Base-by-base conservation (phyloP, 345 rosid species). In the Gossypium longicalyx region DNA sequence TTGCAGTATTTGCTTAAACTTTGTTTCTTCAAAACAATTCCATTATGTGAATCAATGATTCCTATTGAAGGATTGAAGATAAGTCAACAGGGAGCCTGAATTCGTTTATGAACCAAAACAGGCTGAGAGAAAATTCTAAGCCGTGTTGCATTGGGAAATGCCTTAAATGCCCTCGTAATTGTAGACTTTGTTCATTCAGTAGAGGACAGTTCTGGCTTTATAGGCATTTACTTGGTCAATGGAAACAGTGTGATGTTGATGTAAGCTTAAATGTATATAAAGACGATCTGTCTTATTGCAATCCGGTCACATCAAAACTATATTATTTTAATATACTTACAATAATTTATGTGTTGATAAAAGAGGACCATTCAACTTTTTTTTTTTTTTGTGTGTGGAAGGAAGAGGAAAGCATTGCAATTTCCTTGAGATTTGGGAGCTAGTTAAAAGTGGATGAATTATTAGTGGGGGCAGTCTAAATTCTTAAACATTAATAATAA, bases 71-170 rank as follows among this genome's bases (percentile, higher is more conserved):
- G 38, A 53, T 68, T 15, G 43, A 25, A 16, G 57, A 68, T 48
- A 48, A 49, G 58, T 48, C 44, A 48, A 23, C 13, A 23, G 3
- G 12, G 71, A 47, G 13, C 19, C 52, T 47, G 56, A 34, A 10
- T 47, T 67, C 13, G 47, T 9, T 44, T 15, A 9, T 68, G 57
- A 68, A 68, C 72, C 57, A 48, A 22, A 48, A 68, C 72, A 23
- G 16, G 13, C 15, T 41, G 0, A 6, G 20, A 3, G 72, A 68
- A 68, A 68, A 47, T 67, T 47, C 57, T 1, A 23, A 23, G 43
- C 0, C 12, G 1, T 15, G n/a, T 41, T 47, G 3, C 2, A 8
- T 25, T 25, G 41, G 16, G 11, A 13, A 25, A 57, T 66, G 53
- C 7, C 12, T 20, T 12, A 44, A 66, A 45, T 45, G 53, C 53